Percentiles rank a stretch among this genome's conserved stretches.
Evolutionary conservation across 2,329 filamentous ascomycete species (phyloP).

Genomic region (Diaporthe nobilis): DNA sequence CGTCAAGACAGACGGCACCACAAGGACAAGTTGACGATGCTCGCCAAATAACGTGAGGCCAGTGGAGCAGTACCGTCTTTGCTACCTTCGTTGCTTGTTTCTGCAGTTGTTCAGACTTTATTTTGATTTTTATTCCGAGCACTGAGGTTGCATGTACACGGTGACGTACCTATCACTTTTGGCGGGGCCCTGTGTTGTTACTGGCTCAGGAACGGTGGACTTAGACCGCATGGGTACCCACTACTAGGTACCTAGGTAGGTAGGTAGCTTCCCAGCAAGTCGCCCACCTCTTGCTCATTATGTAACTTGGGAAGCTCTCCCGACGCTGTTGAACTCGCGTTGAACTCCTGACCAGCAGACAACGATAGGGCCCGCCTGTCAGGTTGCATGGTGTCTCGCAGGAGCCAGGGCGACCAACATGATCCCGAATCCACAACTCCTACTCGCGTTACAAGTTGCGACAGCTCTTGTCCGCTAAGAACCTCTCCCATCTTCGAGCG

Average conservation of each 20-base stretch:
- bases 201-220: neutral
- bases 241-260: neutral
- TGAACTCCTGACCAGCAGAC: neutral
- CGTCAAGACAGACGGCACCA: neutral
- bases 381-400: conserved; percentile 3
- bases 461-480: conserved; percentile 35
- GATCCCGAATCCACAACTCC: conserved; percentile 1
- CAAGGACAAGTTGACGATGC: neutral
- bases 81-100: neutral
- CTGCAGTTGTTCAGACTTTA: neutral
- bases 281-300: neutral
- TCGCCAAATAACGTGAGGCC: neutral
- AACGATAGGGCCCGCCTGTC: neutral
- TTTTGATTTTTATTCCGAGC: neutral
- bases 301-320: neutral
- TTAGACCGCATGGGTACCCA: neutral
- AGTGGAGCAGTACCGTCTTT: too few species aligned
- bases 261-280: conserved; percentile 4
- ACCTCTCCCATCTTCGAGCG: conserved; percentile 1
- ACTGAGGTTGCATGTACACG: neutral
- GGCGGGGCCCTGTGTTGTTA: conserved; percentile 4
- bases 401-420: conserved; percentile 30
- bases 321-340: neutral
- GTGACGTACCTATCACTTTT: neutral
- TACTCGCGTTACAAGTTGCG: conserved; percentile 32